Percentiles rank a stretch among this genome's conserved stretches.
Conservation (phyloP, 2,329 filamentous ascomycete genomes). For the Cladosporium sp. region DNA sequence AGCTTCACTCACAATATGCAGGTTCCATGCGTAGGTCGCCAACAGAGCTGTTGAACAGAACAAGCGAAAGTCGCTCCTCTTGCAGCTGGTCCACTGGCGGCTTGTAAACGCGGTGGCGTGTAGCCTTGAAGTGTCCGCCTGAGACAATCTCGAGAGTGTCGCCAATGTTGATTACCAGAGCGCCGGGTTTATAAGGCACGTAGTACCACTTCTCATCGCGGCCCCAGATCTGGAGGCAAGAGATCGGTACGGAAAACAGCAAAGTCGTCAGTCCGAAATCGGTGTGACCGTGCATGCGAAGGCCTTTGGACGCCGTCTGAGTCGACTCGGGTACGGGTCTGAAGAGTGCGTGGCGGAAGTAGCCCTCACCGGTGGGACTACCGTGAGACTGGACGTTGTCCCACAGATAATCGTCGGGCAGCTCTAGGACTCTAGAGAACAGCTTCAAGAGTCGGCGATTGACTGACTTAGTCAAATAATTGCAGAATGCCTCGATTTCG, state of each 20-base stretch:
- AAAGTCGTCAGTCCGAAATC: constrained; percentile 41
- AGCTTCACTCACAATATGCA: constrained; percentile 23
- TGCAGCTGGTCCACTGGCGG: constrained; percentile 43
- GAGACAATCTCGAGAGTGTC: constrained; percentile 36
- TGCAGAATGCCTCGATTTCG: constrained; percentile 44
- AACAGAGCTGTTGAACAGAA: constrained; percentile 40
- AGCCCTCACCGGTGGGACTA: constrained; percentile 41
- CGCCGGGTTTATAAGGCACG: constrained; percentile 34
- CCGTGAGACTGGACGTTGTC: constrained; percentile 40
- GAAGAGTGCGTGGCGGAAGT: constrained; percentile 38
- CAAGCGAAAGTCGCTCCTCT: constrained; percentile 37
- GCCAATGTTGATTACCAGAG: constrained; percentile 37
- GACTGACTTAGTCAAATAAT: constrained; percentile 47
- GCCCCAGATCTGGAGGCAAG: constrained; percentile 34
- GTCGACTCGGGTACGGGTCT: constrained; percentile 18
- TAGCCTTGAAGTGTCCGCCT: constrained; percentile 43
- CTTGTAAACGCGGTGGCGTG: constrained; percentile 45
- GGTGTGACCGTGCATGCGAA: constrained; percentile 35
- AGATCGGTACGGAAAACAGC: constrained; percentile 37
- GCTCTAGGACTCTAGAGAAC: constrained; percentile 42
- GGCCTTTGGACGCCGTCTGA: constrained; percentile 19
- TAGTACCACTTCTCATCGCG: constrained; percentile 37
- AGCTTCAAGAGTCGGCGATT: constrained; percentile 38
- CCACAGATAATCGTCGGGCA: constrained; percentile 45
- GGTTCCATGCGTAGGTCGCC: constrained; percentile 43